A percentile compares a stretch with the other conserved stretches of the same genome.
Conservation (phyloP, 1,284 basidiomycete species). For the Sporisorium exsertum region DNA sequence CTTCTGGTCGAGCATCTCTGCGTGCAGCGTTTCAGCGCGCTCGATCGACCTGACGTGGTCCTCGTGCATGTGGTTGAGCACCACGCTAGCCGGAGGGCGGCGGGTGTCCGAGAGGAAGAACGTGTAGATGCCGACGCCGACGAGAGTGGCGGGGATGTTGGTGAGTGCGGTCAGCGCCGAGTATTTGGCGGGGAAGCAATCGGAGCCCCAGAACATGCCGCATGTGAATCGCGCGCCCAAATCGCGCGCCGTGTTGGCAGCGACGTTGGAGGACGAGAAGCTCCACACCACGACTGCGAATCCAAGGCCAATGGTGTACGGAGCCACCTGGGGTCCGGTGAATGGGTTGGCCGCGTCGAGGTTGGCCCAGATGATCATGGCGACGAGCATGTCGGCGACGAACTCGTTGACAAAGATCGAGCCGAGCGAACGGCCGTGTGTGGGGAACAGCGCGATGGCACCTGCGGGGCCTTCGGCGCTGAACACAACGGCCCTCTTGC, state of each 20-base stretch:
- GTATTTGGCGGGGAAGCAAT: conserved; percentile 58
- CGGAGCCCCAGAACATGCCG: conserved; percentile 51
- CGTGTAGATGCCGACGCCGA: conserved; percentile 56
- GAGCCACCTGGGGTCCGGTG: conserved; percentile 48
- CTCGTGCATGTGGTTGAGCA: conserved; percentile 43
- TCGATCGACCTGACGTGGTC: conserved; percentile 42
- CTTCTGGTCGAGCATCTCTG: conserved; percentile 55
- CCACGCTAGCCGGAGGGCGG: conserved; percentile 47
- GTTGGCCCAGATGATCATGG: conserved; percentile 59
- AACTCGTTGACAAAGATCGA: conserved; percentile 60
- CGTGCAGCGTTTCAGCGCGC: conserved; percentile 43
- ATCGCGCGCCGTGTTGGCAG: conserved; percentile 60
- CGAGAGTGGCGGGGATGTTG: conserved; percentile 57
- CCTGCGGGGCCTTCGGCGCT: conserved; percentile 55
- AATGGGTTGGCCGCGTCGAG: conserved; percentile 58
- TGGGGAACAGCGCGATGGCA: conserved; percentile 57
- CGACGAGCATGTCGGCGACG: conserved; percentile 53
- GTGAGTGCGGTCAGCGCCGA: conserved; percentile 56
- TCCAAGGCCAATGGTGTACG: conserved; percentile 57
- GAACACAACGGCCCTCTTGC: conserved; percentile 49
- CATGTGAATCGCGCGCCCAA: conserved; percentile 54
- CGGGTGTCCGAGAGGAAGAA: conserved; percentile 60
- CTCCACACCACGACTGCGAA: conserved; percentile 59
- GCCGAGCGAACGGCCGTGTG: conserved; percentile 45
- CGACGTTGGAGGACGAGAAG: conserved; percentile 50